Evolutionary conservation across 768 basidiomycete genomes (phyloP), one percentile per base, ranked within the genome.

Genomic region (Neoboletus subvelutipes): DNA sequence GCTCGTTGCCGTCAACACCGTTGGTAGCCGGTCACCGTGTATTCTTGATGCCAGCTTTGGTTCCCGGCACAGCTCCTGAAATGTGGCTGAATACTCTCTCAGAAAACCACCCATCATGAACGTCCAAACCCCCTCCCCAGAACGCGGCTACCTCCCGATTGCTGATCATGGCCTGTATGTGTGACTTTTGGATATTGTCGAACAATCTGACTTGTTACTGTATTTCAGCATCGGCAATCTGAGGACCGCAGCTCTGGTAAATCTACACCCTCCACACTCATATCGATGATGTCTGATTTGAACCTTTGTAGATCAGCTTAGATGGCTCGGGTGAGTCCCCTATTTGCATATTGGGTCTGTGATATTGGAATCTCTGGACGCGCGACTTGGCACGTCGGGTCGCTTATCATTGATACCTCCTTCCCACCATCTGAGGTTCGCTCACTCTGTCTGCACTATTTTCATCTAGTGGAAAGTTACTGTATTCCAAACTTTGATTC

Each of bases 401-500:
- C 31, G 29, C 15, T 20, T 31, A 22, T 29, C 39, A 37, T 50
- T 50, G 45, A 11, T 31, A 1, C 29, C 15, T 20, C 37, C 31
- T 36, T 50, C 18, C 5, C 31, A 29, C 22, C 37, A 29, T 37
- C 6, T 29, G 41, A 45, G 5, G 2, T 37, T 59, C 37, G 37
- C 58, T 61, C 34, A 66, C 31, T 47, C 43, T 24, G 12, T 37
- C 7, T 55, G 24, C 22, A 12, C 22, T 31, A 13, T 49, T 28
- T 45, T 12, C 34, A 51, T 41, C 24, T 55, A 92, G 90, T 96
- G 60, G 94, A 96, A 71, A 91, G 88, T 59, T 94, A 94, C 71
- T 97, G 94, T 65, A 82, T 95, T 28, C 94, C 94, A 1, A 80
- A 94, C 75, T 96, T 97, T 69, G 94, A 97, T 72, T 94, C 92